Evolutionary conservation across 805 yeast genomes (phyloP).

Genomic region (Cyberlindnera misumaiensis): DNA sequence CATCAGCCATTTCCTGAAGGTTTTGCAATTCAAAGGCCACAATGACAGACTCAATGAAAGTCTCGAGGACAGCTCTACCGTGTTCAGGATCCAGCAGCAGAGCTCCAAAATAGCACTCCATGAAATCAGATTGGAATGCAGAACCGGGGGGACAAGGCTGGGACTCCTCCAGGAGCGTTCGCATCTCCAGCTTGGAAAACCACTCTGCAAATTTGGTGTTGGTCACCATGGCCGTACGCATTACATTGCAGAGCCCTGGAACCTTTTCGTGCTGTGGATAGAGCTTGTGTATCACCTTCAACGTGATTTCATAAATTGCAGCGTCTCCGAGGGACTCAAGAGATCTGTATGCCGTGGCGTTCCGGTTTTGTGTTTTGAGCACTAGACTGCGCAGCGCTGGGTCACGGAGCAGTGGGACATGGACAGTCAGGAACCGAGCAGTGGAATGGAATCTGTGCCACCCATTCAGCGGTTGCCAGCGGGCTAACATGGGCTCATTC

Average conservation of each 20-base stretch:
- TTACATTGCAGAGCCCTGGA: constrained; percentile 1
- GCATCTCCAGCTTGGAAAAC: not conserved
- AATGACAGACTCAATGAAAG: not conserved
- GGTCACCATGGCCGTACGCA: not conserved
- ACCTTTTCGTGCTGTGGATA: not conserved
- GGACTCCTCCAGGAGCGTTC: not conserved
- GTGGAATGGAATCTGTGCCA: too few species aligned
- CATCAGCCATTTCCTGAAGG: not conserved
- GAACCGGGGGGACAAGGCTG: not conserved
- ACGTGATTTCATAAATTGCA: not conserved
- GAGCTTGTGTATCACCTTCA: not conserved
- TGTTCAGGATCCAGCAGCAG: not conserved
- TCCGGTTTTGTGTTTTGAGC: not conserved
- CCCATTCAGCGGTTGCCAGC: too few species aligned
- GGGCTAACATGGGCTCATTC: too few species aligned
- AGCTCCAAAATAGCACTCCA: constrained; percentile 1
- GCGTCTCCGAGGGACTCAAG: constrained; percentile 1
- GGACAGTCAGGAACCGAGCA: not conserved
- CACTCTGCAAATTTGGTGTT: constrained; percentile 1
- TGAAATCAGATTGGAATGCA: not conserved
- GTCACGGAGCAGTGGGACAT: not conserved
- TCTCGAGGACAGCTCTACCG: not conserved
- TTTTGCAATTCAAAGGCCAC: not conserved
- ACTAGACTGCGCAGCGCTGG: not conserved
- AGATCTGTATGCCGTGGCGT: constrained; percentile 1